These are phyloP conservation scores for Metschnikowia drakensbergensis DNA, from an alignment of 805 yeast genomes.

Conservation along the genomic window DNA sequence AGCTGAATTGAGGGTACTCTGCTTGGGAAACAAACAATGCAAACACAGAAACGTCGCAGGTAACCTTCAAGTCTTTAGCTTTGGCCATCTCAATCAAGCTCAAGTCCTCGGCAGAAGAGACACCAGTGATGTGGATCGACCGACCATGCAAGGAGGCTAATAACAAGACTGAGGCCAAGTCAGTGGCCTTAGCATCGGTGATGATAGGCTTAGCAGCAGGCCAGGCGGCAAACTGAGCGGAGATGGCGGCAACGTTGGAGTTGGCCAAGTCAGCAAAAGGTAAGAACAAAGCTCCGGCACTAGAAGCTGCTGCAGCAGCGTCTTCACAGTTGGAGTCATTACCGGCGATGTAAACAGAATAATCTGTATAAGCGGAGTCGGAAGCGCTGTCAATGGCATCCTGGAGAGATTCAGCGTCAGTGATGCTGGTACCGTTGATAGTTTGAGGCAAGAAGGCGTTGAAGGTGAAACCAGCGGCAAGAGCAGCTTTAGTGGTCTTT, in stretches of 20 bases:
- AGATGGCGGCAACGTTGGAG: slow-evolving; percentile 70
- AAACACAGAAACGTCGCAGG: slow-evolving; percentile 84
- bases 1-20: slow-evolving; percentile 64
- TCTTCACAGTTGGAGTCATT: slow-evolving; percentile 62
- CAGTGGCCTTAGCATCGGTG: slow-evolving; percentile 89
- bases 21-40: slow-evolving; percentile 72
- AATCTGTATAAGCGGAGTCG: slow-evolving; percentile 73
- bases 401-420: slow-evolving; percentile 61
- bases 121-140: slow-evolving; percentile 84
- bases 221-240: slow-evolving; percentile 80
- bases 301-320: slow-evolving; percentile 56
- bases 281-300: slow-evolving; percentile 76
- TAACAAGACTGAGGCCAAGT: slow-evolving; percentile 85
- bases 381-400: slow-evolving; percentile 57
- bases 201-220: slow-evolving; percentile 78
- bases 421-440: slow-evolving; percentile 55
- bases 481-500: slow-evolving; percentile 62
- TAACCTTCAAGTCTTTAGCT: slow-evolving; percentile 73
- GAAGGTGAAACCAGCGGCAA: slow-evolving; percentile 86
- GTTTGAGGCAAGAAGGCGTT: slow-evolving; percentile 76
- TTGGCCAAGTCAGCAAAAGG: slow-evolving; percentile 71
- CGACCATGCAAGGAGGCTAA: slow-evolving; percentile 84
- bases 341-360: slow-evolving; percentile 78
- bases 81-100: slow-evolving; percentile 82
- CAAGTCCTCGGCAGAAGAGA: slow-evolving; percentile 75